Evolutionary conservation across 805 yeast species (phyloP), one percentile per base, ranked within the genome.

Genomic region (Teunomyces cretensis): DNA sequence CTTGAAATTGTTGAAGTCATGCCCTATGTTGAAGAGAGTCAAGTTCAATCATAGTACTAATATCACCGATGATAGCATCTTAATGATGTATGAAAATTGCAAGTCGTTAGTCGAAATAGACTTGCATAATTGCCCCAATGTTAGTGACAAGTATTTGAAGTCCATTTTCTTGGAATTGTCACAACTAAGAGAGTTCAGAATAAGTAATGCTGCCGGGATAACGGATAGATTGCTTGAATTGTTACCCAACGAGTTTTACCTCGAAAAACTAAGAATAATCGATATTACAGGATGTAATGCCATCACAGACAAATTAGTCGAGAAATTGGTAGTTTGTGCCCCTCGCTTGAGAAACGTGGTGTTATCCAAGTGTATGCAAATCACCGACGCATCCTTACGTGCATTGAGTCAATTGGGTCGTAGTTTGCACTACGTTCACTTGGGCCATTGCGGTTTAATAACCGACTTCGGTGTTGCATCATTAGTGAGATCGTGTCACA

Each of bases 381-480:
- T 92, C 24, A 88, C 97, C 1, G 97, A 92, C 69, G 76, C 83
- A 1, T 82, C 95, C 2, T 68, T 92, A 33, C 72, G 81, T 42
- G 80, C 88, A 13, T 72, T 94, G 50, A 78, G 95, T 6, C 75
- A 74, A 26, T 72, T 94, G 47, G 96, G 92, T 3, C 79, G 86
- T 57, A 83, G 84, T 53, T 72, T 92, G 53, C 97, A 90, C 58
- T 89, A 90, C 55, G 76, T 94, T 41, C 98, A 94, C 68, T 76
- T 92, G 49, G 98, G 98, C 13, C 98, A 92, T 68, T 94, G 99
- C 70, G 78, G 83, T 38, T 81, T 86, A 58, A 86, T 92, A 46
- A 92, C 97, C 1, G 98, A 92, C 67, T 78, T 75, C 49, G 97
- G 97, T 15, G 94, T 94, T 13, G 77, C 80, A 24, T 74, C 79